Evolutionary conservation across 2,329 filamentous ascomycete species (phyloP), one percentile per base, ranked within the genome.

Genomic region (Paraconiothyrium sp.): DNA sequence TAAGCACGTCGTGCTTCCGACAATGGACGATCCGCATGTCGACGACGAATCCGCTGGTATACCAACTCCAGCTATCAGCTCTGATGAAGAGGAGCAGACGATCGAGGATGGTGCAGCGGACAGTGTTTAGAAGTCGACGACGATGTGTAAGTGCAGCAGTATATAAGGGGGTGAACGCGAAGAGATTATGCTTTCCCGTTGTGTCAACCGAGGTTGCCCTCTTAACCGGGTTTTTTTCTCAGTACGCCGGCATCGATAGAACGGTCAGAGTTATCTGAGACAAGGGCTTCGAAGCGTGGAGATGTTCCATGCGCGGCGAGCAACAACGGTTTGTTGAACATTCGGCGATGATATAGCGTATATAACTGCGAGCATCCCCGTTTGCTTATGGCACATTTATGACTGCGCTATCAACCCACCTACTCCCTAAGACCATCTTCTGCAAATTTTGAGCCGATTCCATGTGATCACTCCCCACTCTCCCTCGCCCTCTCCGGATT

Each of bases 401-500:
- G 6, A 30, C 27, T 30, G 6, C 27, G 6, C 6, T 6, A 30
- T 30, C 27, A 30, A 30, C 6, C 4, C 4, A 30, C 27, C 27
- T 30, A 2, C 27, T 30, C 27, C 6, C 27, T 30, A 30, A 4
- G 4, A 30, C 4, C 2, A 30, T 30, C 27, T 30, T 30, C 27
- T 30, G 27, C 27, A 30, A 4, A 4, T 30, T 4, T 30, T 30
- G 4, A 30, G 6, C 6, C 27, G 27, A 30, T 6, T 4, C 6
- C 27, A 30, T 4, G 27, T 30, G 27, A 30, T 58, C 22, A 52
- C 37, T 58, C 35, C 14, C 27, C 32, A n/a, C 14, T 43, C 30
- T 41, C 47, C 35, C 39, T 59, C 20, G 48, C 57, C 49, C 35
- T 48, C 37, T 59, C 49, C 14, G 49, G 32, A 47, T 59, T 20